A percentile compares a stretch with the other conserved stretches of the same genome.
Evolutionary conservation across 768 basidiomycete species (phyloP).

Genomic region (Glaciozyma martinii): DNA sequence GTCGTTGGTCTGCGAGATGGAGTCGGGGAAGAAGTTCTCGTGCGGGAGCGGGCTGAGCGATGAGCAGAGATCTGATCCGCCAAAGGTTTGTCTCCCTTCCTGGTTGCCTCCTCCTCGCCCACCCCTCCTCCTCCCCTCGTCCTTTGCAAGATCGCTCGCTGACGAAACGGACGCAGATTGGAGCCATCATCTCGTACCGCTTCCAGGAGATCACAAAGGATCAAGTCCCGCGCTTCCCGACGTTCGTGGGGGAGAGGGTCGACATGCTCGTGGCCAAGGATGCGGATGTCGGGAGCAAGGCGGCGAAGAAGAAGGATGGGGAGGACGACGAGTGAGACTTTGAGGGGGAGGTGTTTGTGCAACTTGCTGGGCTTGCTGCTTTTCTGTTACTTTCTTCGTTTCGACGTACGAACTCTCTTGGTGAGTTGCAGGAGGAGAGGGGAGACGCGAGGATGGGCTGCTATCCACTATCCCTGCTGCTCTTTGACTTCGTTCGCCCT

Average conservation of each 20-base stretch:
- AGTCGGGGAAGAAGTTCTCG: constrained; percentile 10
- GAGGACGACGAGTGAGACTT: background rate
- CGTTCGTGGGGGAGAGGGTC: constrained; percentile 27
- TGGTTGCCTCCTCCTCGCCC: background rate
- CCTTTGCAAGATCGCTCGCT: background rate
- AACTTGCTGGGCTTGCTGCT: no score
- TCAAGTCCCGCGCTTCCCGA: constrained; percentile 29
- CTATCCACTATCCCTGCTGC: no score
- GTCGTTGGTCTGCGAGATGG: constrained; percentile 29
- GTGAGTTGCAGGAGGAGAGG: no score
- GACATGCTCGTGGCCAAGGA: constrained; percentile 17
- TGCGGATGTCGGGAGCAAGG: background rate
- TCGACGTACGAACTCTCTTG: no score
- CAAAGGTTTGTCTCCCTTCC: constrained; percentile 11
- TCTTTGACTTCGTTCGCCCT: no score
- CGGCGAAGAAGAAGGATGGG: background rate
- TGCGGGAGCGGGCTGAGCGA: constrained; percentile 32
- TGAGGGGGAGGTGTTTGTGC: no score
- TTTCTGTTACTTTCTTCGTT: no score
- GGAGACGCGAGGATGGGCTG: no score
- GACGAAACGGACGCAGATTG: constrained; percentile 15
- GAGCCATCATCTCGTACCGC: constrained; percentile 28
- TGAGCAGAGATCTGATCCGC: constrained; percentile 18
- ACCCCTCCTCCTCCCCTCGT: background rate
- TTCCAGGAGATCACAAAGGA: constrained; percentile 27